Evolutionary conservation across 129 eudicot species (phyloP), one percentile per base, ranked within the genome.

Genomic region (Tagetes patula): DNA sequence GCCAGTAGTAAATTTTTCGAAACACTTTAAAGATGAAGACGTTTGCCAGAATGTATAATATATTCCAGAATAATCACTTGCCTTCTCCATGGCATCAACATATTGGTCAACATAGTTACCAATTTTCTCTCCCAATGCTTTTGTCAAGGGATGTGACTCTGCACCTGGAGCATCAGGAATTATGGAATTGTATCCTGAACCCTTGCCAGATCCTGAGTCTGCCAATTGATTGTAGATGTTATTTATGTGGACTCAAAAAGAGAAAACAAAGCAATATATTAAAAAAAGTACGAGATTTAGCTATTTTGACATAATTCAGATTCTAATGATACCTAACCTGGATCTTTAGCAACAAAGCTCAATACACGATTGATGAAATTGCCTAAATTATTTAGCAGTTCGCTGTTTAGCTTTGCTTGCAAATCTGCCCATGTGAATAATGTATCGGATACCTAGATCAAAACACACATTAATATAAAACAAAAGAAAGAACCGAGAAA

Each of bases 41-140:
- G 0, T 20, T 0, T 20, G 27, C 27, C 27, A 20, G 27, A 20
- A 20, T 20, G 27, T 20, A 20, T 20, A 0, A 20, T 20, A 20
- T 20, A 20, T 60, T 76, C 8, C 27, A 27, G 27, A 40, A 59
- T 52, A 2, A 6, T 49, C 38, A 38, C 38, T 77, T 65, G 83
- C 97, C 92, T 84, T 88, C 84, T 91, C 97, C 97, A 91, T 85
- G 64, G 87, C 86, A 63, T 88, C 92, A 75, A 91, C 49, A 76
- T 91, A 91, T 34, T 86, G 90, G 42, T 88, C 88, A 27, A 86
- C 97, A 63, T 60, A 76, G 46, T 55, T 67, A 8, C 88, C 92
- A 76, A 91, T 88, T 84, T 82, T 86, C 4, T 84, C 88, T 70
- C 88, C 92, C 60, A 91, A 75, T 20, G 73, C 60, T 43, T 78